Evolutionary conservation across 1,139 yeast genomes (phyloP), one percentile per base, ranked within the genome.

Genomic region (Protomyces gravidus): DNA sequence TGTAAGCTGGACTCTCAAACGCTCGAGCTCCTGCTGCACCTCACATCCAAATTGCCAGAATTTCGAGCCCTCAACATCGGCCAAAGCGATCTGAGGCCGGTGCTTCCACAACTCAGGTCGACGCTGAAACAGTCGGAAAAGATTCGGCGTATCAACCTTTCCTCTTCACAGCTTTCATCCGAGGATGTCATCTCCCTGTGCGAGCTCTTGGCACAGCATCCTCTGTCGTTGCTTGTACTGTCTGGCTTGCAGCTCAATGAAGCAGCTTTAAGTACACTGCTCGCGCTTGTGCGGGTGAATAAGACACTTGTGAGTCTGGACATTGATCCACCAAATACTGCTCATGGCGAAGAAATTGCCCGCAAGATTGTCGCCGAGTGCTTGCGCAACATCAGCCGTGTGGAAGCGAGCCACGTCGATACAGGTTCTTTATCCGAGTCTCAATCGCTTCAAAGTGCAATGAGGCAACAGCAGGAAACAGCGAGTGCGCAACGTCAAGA

Each of bases 261-360:
- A 9, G 45, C 53, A 5, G 48, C 59, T 6, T 32, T 55, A 11
- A 47, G 52, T 9, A 46, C 59, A 19, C n/a, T 55, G 7, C 28
- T 39, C 21, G 59, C 59, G 11, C 45, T 49, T 7, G 53, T 48
- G 5, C 53, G 59, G 26, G 53, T 42, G 32, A 47, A 53, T 15
- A 33, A 45, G 23, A 55, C 49, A 3, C 42, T 55, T 9, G 52
- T 48, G 32, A 49, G 45, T 13, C 42, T 55, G 15, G 59, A 55
- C 7, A 48, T 55, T 21, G 53, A 49, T 28, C 28, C 33, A 19
- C 52, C 52, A 6, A 21, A 39, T 19, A 36, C 47, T 27, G 30
- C 45, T 17, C 42, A 48, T 19, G 27, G 53, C 30, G 53, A 48
- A 30, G 48, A 40, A 42, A 46, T 55, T 6, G 49, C 30, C 5